These are phyloP conservation scores for Ceratocystis cubensis DNA, from an alignment of 2,329 filamentous ascomycete genomes.

Conservation along the genomic window DNA sequence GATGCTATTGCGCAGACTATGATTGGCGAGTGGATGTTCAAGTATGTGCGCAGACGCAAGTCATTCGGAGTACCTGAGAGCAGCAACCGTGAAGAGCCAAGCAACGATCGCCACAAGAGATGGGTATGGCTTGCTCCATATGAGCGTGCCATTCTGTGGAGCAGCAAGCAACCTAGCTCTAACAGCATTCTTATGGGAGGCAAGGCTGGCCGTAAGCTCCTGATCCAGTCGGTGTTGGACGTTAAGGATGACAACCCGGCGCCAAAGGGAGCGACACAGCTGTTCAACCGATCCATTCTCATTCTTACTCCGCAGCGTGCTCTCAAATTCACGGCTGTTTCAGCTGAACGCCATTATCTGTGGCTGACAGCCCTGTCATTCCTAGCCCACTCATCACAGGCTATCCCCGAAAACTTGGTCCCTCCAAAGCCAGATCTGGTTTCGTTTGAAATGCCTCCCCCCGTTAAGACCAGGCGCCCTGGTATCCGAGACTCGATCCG, in stretches of 20 bases:
- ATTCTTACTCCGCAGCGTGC: constrained; percentile 88
- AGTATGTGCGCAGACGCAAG: constrained; percentile 75
- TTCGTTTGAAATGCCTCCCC: constrained; percentile 40
- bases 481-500: constrained; percentile 80
- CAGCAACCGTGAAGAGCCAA: constrained; percentile 54
- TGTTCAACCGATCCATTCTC: constrained; percentile 88
- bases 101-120: constrained; percentile 75
- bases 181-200: constrained; percentile 71
- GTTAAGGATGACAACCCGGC: constrained; percentile 86
- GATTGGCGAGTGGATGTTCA: constrained; percentile 97
- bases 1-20: constrained; percentile 96
- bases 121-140: constrained; percentile 99
- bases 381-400: constrained; percentile 76
- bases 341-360: constrained; percentile 76
- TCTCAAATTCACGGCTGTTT: constrained; percentile 82
- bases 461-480: constrained; percentile 36
- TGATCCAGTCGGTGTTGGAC: constrained; percentile 90
- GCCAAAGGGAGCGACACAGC: constrained; percentile 52
- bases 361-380: constrained; percentile 94
- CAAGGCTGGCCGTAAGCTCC: constrained; percentile 88
- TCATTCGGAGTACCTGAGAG: constrained; percentile 72
- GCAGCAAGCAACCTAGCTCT: constrained; percentile 86
- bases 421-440: constrained; percentile 38
- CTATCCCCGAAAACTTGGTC: constrained; percentile 58
- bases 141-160: constrained; percentile 93